phyloP scores from a whole-genome alignment of 495 filamentous ascomycete species.

The Elasticomyces elasticus region DNA sequence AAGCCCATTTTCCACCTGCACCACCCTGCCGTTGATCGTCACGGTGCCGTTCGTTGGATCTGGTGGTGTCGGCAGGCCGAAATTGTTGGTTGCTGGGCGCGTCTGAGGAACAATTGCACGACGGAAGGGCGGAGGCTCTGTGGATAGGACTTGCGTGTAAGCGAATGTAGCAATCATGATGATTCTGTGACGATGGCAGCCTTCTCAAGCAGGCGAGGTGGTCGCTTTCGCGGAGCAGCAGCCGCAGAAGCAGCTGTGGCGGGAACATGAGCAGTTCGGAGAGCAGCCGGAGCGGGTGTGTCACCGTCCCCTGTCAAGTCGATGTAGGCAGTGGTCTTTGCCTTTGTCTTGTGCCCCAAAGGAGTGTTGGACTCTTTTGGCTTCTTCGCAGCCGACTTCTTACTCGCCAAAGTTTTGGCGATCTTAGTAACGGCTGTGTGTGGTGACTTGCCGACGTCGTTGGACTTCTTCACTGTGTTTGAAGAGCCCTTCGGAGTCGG shows the following conservation, averaged over 20 bases:
- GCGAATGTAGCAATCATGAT: background rate
- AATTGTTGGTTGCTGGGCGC: background rate
- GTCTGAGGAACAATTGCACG: background rate
- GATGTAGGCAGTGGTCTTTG: background rate
- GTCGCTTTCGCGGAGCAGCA: background rate
- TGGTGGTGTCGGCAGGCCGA: background rate
- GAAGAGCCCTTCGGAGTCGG: conserved; percentile 4
- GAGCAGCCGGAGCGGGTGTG: background rate
- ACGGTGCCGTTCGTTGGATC: conserved; percentile 14
- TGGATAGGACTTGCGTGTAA: background rate
- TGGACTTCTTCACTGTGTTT: conserved; percentile 6
- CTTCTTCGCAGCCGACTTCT: background rate
- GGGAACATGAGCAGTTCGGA: background rate
- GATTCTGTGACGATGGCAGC: background rate
- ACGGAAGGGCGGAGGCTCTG: conserved; percentile 7
- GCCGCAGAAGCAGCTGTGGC: background rate
- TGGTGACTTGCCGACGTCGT: background rate
- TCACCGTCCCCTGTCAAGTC: background rate
- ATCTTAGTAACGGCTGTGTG: no score
- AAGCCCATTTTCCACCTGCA: conserved; percentile 3
- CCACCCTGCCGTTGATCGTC: conserved; percentile 5
- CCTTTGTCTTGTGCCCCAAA: background rate
- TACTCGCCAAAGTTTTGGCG: no score
- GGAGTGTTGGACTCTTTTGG: conserved; percentile 1
- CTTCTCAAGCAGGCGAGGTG: background rate